Evolutionary conservation across 2,329 filamentous ascomycete species (phyloP), one percentile per base, ranked within the genome.

Genomic region (Colletotrichum sansevieriae): DNA sequence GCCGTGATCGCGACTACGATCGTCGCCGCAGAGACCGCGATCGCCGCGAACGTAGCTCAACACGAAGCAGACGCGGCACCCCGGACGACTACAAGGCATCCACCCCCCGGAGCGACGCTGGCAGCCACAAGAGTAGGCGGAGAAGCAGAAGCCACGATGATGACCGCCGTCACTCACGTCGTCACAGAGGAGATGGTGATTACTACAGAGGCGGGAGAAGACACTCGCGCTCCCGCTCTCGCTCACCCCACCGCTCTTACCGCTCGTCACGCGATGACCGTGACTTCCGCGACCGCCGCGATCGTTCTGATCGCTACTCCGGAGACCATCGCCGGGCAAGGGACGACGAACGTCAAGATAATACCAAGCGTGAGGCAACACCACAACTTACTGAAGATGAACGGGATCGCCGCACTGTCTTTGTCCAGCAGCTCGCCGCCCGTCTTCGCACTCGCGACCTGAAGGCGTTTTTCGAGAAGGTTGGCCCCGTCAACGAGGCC

Each of bases 391-490:
- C 92, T 75, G 95, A 98, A 80, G 96, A 98, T 82, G 96, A 99
- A 82, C 92, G 95, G 77, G 96, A 99, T 83, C 92, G 94, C 75
- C 92, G 96, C 76, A 99, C 97, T 67, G 94, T 99, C 68, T 99
- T 99, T 78, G 96, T 99, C 63, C 96, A 99, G 84, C 96, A 99
- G 82, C 91, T 99, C 77, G 96, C 96, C 74, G 95, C 95, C 73
- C 93, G 96, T 77, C 87, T 98, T 72, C 91, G 95, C 74, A 97
- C 93, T 64, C 94, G 94, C 76, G 94, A 98, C 80, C 86, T 99
- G 72, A 95, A 97, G 80, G 88, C 91, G 71, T 99, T 99, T 80
- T 99, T 99, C 77, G 94, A 97, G 79, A 95, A 95, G 81, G 92
- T 96, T 75, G 96, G 96, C 71, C 91, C 93, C 44, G 96, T 99